Conservation (phyloP, 176 grass and related monocot genomes). For the Ananas comosus region DNA sequence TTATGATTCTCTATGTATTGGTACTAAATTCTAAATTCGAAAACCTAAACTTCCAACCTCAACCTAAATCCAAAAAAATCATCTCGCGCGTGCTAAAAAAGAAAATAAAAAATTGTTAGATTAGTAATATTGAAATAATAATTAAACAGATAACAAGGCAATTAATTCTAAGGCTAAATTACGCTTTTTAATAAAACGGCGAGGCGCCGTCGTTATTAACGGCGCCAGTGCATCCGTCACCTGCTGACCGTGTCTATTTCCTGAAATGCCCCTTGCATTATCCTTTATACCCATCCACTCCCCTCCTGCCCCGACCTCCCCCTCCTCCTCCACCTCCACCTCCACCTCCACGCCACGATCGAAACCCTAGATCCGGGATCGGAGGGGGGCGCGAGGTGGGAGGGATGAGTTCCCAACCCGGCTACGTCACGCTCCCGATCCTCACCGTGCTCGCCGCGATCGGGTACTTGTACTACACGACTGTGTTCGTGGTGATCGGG, state of each 20-base stretch:
- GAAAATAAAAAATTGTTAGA: no score
- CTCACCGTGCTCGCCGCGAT: constrained; percentile 68
- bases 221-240: background rate
- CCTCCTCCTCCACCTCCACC: background rate
- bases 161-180: no score
- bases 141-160: no score
- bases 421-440: constrained; percentile 88
- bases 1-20: no score
- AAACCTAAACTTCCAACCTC: no score
- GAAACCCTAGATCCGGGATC: background rate
- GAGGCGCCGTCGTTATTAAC: background rate
- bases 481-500: constrained; percentile 80
- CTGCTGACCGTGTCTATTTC: background rate
- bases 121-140: no score
- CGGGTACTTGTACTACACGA: constrained; percentile 77
- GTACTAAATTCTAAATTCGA: no score
- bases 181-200: no score
- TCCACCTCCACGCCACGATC: background rate
- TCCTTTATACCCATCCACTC: background rate
- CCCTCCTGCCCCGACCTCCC: background rate
- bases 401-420: constrained; percentile 39
- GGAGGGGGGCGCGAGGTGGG: background rate
- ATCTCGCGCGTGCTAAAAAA: no score
- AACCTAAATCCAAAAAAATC: no score
- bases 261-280: background rate